These are phyloP conservation scores for Rubroboletus satanas DNA, from an alignment of 768 basidiomycete species.

Conservation along the genomic window DNA sequence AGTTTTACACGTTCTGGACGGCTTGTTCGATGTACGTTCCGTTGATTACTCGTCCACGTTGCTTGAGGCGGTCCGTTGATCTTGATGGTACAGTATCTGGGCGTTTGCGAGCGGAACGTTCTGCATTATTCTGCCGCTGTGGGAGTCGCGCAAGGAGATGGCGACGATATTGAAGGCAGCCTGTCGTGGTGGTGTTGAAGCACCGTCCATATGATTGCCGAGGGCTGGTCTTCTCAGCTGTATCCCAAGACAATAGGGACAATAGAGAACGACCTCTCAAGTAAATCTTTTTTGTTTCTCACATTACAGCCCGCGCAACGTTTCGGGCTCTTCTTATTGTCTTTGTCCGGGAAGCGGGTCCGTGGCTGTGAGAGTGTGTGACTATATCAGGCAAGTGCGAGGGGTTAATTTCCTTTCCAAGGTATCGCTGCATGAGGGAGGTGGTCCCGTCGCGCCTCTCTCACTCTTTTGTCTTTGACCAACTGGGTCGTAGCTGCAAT, in stretches of 20 bases:
- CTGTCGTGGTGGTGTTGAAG: conserved; percentile 1
- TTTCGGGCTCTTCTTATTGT: conserved; percentile 27
- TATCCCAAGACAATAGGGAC: conserved; percentile 23
- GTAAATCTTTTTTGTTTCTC: conserved; percentile 13
- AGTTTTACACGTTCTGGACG: conserved; percentile 38
- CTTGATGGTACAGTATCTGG: conserved; percentile 29
- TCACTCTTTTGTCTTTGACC: conserved; percentile 31
- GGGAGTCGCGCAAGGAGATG: conserved; percentile 37
- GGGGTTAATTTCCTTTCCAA: conserved; percentile 6
- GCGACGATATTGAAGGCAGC: conserved; percentile 16
- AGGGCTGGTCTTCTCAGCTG: conserved; percentile 5
- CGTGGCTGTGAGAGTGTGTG: neutral
- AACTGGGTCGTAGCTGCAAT: conserved; percentile 10
- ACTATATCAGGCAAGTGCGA: conserved; percentile 3
- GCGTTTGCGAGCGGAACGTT: conserved; percentile 36
- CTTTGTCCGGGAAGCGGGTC: conserved; percentile 3
- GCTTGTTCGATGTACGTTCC: conserved; percentile 35
- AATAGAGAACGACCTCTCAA: conserved; percentile 18
- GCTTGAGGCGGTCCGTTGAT: conserved; percentile 1
- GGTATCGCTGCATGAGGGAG: neutral
- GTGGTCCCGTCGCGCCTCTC: neutral
- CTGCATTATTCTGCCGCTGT: conserved; percentile 35
- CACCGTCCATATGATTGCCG: neutral
- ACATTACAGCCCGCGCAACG: conserved; percentile 2
- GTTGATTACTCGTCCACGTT: neutral